A percentile compares a stretch with the other conserved stretches of the same genome.
phyloP scores from a whole-genome alignment of 164 flowering plant genomes.

The Liquidambar formosana region DNA sequence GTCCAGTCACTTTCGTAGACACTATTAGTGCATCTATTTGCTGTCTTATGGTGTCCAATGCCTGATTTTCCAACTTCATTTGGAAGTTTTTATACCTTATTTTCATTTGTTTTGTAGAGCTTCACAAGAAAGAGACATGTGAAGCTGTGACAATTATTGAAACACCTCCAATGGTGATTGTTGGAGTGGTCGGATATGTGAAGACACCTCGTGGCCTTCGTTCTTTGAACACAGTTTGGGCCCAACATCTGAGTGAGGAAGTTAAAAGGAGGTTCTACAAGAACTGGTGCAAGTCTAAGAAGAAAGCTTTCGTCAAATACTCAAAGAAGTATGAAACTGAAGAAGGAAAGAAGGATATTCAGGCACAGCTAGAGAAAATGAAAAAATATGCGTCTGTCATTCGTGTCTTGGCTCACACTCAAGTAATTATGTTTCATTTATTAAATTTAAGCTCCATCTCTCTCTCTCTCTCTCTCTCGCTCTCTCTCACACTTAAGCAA shows the following conservation, averaged over 20 bases:
- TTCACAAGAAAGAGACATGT: conserved; percentile 27
- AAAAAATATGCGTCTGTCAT: conserved; percentile 24
- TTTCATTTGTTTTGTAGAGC: conserved; percentile 6
- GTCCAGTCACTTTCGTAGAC: no score
- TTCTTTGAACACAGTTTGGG: conserved; percentile 24
- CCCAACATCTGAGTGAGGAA: conserved; percentile 25
- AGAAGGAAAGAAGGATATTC: conserved; percentile 21
- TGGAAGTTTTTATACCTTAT: no score
- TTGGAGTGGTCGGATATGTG: conserved; percentile 26
- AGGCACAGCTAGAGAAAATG: conserved; percentile 21
- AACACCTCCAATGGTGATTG: conserved; percentile 24
- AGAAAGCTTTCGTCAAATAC: conserved; percentile 27
- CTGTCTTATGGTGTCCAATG: no score
- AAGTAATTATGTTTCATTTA: not conserved
- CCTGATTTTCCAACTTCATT: no score
- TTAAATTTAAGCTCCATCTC: no score
- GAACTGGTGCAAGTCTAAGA: conserved; percentile 32
- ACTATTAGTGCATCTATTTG: no score
- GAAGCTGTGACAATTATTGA: conserved; percentile 25
- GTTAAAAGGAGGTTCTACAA: conserved; percentile 25
- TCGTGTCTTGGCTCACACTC: conserved; percentile 25
- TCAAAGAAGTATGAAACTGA: conserved; percentile 23
- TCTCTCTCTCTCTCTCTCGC: not conserved
- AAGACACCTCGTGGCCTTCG: conserved; percentile 27
- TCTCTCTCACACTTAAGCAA: not conserved